phyloP scores from a whole-genome alignment of 768 basidiomycete species.

The Cystobasidium ongulense region DNA sequence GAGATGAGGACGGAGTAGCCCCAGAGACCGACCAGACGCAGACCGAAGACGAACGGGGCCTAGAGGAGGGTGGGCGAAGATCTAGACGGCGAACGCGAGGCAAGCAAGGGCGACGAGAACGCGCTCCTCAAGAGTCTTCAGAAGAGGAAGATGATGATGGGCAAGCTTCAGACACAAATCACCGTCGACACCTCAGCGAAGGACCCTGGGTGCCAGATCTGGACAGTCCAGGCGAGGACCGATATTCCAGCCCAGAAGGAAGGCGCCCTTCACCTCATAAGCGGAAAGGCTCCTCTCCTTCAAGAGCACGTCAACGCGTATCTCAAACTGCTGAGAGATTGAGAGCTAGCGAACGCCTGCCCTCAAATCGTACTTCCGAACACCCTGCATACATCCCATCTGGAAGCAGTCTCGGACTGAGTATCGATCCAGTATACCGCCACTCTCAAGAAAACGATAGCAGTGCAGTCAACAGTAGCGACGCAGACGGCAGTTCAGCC shows the following conservation, averaged over 20 bases:
- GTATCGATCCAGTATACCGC: not conserved
- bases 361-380: not conserved
- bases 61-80: not conserved
- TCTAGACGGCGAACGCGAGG: not conserved
- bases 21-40: not conserved
- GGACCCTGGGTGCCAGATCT: not conserved
- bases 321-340: not conserved
- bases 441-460: not conserved
- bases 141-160: constrained; percentile 19
- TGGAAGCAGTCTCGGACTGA: not conserved
- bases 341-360: not conserved
- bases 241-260: not conserved
- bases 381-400: not conserved
- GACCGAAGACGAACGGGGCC: not conserved
- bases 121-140: not conserved
- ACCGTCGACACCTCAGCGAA: not conserved
- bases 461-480: not conserved
- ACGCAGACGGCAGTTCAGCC: not conserved
- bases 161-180: not conserved
- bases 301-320: not conserved
- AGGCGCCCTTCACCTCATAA: not conserved
- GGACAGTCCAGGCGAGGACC: not conserved
- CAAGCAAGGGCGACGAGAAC: not conserved
- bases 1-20: constrained; percentile 6
- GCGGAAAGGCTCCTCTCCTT: not conserved